A percentile compares a stretch with the other conserved stretches of the same genome.
phyloP scores from a whole-genome alignment of 176 grass and related monocot genomes.

The Otatea glauca region DNA sequence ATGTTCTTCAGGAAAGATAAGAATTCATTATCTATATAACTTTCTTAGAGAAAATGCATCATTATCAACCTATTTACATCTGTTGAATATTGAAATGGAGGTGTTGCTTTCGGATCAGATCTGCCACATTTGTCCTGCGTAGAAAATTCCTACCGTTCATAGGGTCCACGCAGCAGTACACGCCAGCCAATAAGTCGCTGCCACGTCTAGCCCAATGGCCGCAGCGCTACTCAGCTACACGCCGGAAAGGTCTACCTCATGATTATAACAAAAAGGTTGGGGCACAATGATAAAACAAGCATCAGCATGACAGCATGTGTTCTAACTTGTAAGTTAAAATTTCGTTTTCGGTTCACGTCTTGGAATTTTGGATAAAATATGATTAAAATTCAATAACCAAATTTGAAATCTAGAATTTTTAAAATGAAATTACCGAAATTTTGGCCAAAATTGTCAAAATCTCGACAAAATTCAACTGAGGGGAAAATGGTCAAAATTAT shows the following conservation, averaged over 20 bases:
- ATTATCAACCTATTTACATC: not conserved
- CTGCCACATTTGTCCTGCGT: conserved; percentile 28
- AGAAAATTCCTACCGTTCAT: not conserved
- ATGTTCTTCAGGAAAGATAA: not conserved
- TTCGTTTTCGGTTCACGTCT: too few species aligned
- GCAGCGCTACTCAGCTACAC: not conserved
- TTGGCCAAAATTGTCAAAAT: too few species aligned
- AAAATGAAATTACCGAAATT: too few species aligned
- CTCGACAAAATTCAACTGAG: too few species aligned
- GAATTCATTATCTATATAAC: not conserved
- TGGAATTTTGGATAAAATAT: too few species aligned
- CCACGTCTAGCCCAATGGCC: not conserved
- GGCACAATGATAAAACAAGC: not conserved
- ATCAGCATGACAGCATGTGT: not conserved
- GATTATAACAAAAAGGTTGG: not conserved
- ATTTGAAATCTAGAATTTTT: too few species aligned
- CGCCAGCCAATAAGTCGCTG: not conserved
- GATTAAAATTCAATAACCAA: too few species aligned
- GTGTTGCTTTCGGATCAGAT: conserved; percentile 30
- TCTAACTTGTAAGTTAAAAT: too few species aligned
- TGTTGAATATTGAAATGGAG: not conserved
- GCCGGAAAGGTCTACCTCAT: not conserved
- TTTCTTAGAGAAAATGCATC: not conserved
- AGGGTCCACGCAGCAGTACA: not conserved
- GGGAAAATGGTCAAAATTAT: too few species aligned